phyloP scores from a whole-genome alignment of 1,139 yeast species.

The Saccharomyces pastorianus region DNA sequence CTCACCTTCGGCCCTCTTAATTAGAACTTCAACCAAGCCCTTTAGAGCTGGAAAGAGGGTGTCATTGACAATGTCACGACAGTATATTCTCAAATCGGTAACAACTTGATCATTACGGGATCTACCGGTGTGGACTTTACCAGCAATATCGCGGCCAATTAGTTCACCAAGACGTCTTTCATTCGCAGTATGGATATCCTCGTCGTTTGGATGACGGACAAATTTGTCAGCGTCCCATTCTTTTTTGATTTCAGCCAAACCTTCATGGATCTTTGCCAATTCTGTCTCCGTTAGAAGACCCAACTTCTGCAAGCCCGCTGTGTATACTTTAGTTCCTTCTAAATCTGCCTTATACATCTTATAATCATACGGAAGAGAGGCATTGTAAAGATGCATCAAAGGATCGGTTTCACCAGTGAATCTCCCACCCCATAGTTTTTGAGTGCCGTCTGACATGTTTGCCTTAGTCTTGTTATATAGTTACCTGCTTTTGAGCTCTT shows the following conservation, averaged over 20 bases:
- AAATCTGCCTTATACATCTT: constrained; percentile 91
- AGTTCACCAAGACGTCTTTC: constrained; percentile 95
- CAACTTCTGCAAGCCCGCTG: constrained; percentile 72
- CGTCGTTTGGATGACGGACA: constrained; percentile 86
- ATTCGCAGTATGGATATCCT: constrained; percentile 96
- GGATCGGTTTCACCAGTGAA: constrained; percentile 97
- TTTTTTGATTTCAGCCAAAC: constrained; percentile 56
- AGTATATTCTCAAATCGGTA: constrained; percentile 92
- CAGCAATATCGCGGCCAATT: constrained; percentile 87
- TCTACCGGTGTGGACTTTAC: constrained; percentile 97
- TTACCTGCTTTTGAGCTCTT: not conserved
- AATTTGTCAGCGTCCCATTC: constrained; percentile 79
- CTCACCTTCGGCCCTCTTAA: constrained; percentile 72
- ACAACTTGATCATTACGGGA: constrained; percentile 98
- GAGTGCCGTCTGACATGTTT: constrained; percentile 31
- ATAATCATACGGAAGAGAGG: constrained; percentile 91
- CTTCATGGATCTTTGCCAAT: constrained; percentile 69
- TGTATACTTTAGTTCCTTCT: constrained; percentile 88
- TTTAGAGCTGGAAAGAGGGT: constrained; percentile 52
- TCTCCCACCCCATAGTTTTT: constrained; percentile 96
- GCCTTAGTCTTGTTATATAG: not conserved
- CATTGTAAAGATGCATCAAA: constrained; percentile 91
- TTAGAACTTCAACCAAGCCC: constrained; percentile 55
- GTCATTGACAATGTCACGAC: constrained; percentile 63
- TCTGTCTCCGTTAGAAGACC: constrained; percentile 69